Evolutionary conservation across 768 basidiomycete species (phyloP).

Genomic region (Plicaturopsis crispa): DNA sequence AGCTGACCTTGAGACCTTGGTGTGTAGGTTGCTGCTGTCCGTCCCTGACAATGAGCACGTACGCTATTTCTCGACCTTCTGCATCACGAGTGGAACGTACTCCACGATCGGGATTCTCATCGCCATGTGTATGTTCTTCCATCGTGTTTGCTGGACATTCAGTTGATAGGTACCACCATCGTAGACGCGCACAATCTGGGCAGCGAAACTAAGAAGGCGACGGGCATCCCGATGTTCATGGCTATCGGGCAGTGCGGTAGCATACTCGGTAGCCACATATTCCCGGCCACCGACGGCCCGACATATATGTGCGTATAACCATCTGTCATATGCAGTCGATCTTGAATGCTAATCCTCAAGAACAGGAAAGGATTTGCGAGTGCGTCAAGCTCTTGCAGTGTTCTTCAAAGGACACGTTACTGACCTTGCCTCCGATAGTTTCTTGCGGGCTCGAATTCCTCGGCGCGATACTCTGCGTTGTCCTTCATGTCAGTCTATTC

Average conservation of each 20-base stretch:
- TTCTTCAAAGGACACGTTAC: neutral
- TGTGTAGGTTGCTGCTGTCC: conserved; percentile 43
- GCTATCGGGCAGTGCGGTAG: conserved; percentile 75
- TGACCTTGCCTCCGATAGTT: conserved; percentile 21
- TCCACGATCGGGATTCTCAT: conserved; percentile 67
- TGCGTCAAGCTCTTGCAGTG: conserved; percentile 15
- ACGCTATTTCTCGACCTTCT: conserved; percentile 75
- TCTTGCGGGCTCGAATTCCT: conserved; percentile 47
- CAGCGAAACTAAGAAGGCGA: conserved; percentile 70
- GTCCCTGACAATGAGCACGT: conserved; percentile 48
- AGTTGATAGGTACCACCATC: neutral
- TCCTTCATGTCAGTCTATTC: conserved; percentile 41
- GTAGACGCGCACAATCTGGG: conserved; percentile 71
- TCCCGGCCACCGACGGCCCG: conserved; percentile 57
- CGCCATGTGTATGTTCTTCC: conserved; percentile 61
- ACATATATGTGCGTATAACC: conserved; percentile 53
- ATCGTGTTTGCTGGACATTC: neutral
- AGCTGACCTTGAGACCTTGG: neutral
- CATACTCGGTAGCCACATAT: conserved; percentile 68
- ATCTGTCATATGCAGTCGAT: neutral
- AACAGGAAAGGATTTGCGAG: conserved; percentile 53
- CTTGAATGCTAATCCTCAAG: conserved; percentile 1
- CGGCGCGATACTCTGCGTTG: conserved; percentile 40
- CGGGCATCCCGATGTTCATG: conserved; percentile 74
- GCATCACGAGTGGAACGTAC: conserved; percentile 71